These are phyloP conservation scores for Penicilliopsis zonata DNA, from an alignment of 495 filamentous ascomycete species.

Conservation along the genomic window DNA sequence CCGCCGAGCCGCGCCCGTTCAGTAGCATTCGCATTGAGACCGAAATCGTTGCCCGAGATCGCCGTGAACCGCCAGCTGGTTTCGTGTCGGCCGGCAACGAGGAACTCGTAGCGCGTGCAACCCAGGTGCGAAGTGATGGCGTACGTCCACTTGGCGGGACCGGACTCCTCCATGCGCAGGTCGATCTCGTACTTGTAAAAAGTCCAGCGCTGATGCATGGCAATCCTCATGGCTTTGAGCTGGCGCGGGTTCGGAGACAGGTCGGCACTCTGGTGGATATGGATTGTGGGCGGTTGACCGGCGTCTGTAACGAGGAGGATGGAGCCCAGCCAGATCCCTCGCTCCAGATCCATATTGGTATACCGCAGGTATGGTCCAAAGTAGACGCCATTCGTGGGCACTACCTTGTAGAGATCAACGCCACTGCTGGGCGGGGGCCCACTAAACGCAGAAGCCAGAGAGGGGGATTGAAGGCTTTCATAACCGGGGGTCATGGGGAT, in stretches of 20 bases:
- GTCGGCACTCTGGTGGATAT: conserved; percentile 85
- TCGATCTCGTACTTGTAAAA: conserved; percentile 96
- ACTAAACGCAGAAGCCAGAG: conserved; percentile 63
- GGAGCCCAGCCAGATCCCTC: conserved; percentile 77
- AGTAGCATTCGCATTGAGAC: conserved; percentile 69
- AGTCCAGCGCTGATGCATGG: conserved; percentile 80
- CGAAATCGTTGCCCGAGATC: conserved; percentile 92
- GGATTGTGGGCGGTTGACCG: conserved; percentile 91
- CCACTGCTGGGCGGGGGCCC: conserved; percentile 79
- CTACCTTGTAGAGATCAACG: conserved; percentile 84
- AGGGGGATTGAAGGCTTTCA: conserved; percentile 61
- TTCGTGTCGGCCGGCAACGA: conserved; percentile 86
- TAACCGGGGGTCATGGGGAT: conserved; percentile 63
- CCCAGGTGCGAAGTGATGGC: conserved; percentile 94
- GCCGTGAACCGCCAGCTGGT: conserved; percentile 95
- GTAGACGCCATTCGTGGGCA: conserved; percentile 94
- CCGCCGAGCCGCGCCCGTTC: conserved; percentile 79
- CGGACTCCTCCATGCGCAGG: conserved; percentile 74
- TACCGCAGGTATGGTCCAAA: conserved; percentile 95
- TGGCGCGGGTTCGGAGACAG: conserved; percentile 89
- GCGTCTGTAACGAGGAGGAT: conserved; percentile 80
- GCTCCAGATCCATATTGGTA: conserved; percentile 92
- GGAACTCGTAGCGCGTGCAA: conserved; percentile 93
- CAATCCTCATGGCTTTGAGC: conserved; percentile 72
- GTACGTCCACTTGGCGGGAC: conserved; percentile 90